These are phyloP conservation scores for Claviceps citrina DNA, from an alignment of 2,329 filamentous ascomycete species.

Conservation along the genomic window DNA sequence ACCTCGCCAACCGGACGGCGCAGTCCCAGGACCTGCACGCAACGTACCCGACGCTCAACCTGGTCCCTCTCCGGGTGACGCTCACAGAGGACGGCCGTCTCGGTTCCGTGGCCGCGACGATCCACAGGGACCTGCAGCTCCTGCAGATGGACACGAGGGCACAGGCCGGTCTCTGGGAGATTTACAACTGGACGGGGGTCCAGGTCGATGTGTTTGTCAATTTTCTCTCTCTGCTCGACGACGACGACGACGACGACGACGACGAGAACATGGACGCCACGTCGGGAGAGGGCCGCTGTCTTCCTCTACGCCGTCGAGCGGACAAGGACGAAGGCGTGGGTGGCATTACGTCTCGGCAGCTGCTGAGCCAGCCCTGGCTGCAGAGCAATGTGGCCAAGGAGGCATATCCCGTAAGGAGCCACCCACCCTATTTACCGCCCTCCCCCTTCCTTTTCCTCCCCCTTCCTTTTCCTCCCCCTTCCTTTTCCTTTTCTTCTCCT, in stretches of 20 bases:
- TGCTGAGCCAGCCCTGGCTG: constrained; percentile 6
- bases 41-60: constrained; percentile 58
- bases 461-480: no score
- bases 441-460: not conserved
- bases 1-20: constrained; percentile 60
- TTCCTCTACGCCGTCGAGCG: not conserved
- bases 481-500: not conserved
- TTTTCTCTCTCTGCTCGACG: constrained; percentile 45
- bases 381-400: constrained; percentile 12
- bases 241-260: not conserved
- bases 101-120: constrained; percentile 35
- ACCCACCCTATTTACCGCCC: not conserved
- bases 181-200: constrained; percentile 60
- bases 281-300: not conserved
- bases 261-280: not conserved
- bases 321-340: not conserved
- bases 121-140: constrained; percentile 52
- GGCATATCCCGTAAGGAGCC: constrained; percentile 16
- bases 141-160: constrained; percentile 37
- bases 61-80: constrained; percentile 54
- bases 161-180: constrained; percentile 53
- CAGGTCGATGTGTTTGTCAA: constrained; percentile 64
- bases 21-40: constrained; percentile 27
- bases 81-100: constrained; percentile 20
- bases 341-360: not conserved